These are phyloP conservation scores for Apophysomyces elegans DNA, from an alignment of 371 early-diverging fungal genomes.

Conservation along the genomic window DNA sequence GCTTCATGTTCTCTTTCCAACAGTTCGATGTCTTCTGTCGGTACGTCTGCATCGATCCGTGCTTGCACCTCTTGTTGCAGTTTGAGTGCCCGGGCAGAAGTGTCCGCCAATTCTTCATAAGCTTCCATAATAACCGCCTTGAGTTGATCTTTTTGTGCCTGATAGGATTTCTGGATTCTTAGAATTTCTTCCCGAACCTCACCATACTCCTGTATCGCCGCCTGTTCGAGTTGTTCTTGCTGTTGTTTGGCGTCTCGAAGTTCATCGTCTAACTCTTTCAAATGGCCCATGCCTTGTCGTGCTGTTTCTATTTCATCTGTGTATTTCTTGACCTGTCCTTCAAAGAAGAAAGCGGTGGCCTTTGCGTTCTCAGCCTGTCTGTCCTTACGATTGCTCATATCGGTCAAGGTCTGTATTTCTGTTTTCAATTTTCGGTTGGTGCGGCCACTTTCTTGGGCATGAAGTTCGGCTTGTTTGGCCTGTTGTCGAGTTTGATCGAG, in stretches of 20 bases:
- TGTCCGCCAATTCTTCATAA: slow-evolving; percentile 39
- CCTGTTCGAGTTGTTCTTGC: slow-evolving; percentile 40
- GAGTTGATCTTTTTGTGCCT: slow-evolving; percentile 36
- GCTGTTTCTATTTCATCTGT: slow-evolving; percentile 57
- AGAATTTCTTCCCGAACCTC: slow-evolving; percentile 35
- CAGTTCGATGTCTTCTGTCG: slow-evolving; percentile 30
- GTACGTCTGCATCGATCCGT: slow-evolving; percentile 35
- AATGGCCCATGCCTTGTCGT: slow-evolving; percentile 49
- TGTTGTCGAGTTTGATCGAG: slow-evolving; percentile 50
- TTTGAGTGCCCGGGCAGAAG: slow-evolving; percentile 34
- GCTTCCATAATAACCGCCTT: slow-evolving; percentile 38
- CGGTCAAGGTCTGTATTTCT: slow-evolving; percentile 55
- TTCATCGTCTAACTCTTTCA: slow-evolving; percentile 51
- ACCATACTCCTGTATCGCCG: slow-evolving; percentile 35
- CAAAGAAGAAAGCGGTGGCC: slow-evolving; percentile 57
- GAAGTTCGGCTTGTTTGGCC: slow-evolving; percentile 50
- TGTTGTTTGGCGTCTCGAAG: slow-evolving; percentile 44
- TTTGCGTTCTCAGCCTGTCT: slow-evolving; percentile 57
- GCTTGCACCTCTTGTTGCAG: slow-evolving; percentile 45
- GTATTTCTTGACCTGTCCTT: slow-evolving; percentile 56
- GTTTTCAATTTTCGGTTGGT: slow-evolving; percentile 53
- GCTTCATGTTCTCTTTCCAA: slow-evolving; percentile 32
- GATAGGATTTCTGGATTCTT: slow-evolving; percentile 35
- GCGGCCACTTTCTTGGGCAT: slow-evolving; percentile 51
- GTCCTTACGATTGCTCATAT: slow-evolving; percentile 58